These are phyloP conservation scores for Yamadazyma conglobata DNA, from an alignment of 1,139 yeast species.

Conservation along the genomic window DNA sequence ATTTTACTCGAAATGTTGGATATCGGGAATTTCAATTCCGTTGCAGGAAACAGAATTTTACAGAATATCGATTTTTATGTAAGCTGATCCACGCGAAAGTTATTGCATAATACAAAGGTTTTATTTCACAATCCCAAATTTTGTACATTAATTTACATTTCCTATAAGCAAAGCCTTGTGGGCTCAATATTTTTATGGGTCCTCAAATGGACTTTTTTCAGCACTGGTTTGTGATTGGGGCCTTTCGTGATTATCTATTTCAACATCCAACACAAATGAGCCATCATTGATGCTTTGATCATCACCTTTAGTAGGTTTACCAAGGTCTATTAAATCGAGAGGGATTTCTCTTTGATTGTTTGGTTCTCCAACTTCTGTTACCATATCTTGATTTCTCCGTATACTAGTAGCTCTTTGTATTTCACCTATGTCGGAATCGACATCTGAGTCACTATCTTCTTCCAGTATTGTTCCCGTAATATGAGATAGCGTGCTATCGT, in stretches of 20 bases:
- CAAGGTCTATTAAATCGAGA: constrained; percentile 15
- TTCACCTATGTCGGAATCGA: constrained; percentile 47
- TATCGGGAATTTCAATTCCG: too few species aligned
- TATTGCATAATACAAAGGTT: too few species aligned
- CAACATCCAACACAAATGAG: constrained; percentile 36
- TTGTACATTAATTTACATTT: too few species aligned
- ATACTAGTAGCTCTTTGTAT: constrained; percentile 44
- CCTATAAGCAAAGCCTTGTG: too few species aligned
- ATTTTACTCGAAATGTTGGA: too few species aligned
- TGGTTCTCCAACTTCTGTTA: constrained; percentile 7
- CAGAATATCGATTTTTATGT: too few species aligned
- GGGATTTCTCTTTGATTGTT: constrained; percentile 10
- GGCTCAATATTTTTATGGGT: too few species aligned
- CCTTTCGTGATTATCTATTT: constrained; percentile 23
- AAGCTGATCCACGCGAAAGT: too few species aligned
- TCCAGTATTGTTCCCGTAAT: constrained; percentile 15
- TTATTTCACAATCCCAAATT: too few species aligned
- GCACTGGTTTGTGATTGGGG: constrained; percentile 20
- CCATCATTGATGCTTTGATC: constrained; percentile 19
- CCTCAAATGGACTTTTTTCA: constrained; percentile 28
- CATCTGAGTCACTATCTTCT: constrained; percentile 37
- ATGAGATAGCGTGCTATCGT: constrained; percentile 15
- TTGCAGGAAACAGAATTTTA: too few species aligned
- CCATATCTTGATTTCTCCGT: constrained; percentile 16
- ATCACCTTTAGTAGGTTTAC: constrained; percentile 11